Evolutionary conservation across 257 asterid genomes (phyloP).

Genomic region (Rauvolfia tetraphylla): DNA sequence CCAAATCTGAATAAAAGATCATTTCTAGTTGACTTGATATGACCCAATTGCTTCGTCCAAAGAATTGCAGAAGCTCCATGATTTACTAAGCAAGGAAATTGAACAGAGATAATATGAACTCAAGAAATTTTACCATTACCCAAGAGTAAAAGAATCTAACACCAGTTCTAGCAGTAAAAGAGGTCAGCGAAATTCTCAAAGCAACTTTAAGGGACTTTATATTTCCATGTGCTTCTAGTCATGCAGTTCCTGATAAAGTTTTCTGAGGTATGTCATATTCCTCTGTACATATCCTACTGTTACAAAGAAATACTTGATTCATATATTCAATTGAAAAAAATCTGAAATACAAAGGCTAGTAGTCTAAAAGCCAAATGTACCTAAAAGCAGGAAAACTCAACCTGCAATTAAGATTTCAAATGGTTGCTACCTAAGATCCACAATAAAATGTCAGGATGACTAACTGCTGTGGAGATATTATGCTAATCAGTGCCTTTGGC

Average conservation of each 20-base stretch:
- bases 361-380: not conserved
- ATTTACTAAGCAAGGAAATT: too few relatives aligned
- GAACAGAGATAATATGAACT: too few relatives aligned
- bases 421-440: not conserved
- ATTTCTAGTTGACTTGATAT: too few relatives aligned
- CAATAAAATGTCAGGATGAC: conserved; percentile 2
- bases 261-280: not conserved
- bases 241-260: not conserved
- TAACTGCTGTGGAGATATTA: not conserved
- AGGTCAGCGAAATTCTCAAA: too few relatives aligned
- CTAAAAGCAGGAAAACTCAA: not conserved
- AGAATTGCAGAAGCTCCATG: too few relatives aligned
- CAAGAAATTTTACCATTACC: too few relatives aligned
- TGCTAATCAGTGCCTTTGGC: conserved; percentile 6
- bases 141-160: too few relatives aligned
- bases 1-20: too few relatives aligned
- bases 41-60: too few relatives aligned
- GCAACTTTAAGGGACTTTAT: too few relatives aligned
- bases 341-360: not conserved
- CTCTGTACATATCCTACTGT: too few relatives aligned
- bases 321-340: not conserved
- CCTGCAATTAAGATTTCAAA: conserved; percentile 2
- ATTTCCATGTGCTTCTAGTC: not conserved
- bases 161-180: too few relatives aligned
- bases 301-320: not conserved